Evolutionary conservation across 2,329 filamentous ascomycete genomes (phyloP), one percentile per base, ranked within the genome.

Genomic region (Stemphylium vesicarium): DNA sequence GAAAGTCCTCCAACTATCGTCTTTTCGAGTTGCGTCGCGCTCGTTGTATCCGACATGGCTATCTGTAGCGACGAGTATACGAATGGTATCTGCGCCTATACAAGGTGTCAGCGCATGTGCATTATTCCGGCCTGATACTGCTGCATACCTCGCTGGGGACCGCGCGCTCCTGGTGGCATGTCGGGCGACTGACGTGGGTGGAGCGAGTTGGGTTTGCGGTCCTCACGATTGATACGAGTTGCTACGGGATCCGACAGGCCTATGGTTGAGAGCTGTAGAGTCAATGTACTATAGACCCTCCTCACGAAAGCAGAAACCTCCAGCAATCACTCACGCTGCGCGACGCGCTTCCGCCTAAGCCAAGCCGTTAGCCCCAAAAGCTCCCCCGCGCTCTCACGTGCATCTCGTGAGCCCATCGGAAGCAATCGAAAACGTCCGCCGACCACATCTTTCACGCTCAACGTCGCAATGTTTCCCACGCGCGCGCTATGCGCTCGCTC

Each of bases 41-140:
- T 99, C 95, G 71, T 92, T 91, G 77, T 92, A 98, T 47, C 95
- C 95, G 57, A 99, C 95, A 89, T 99, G 95, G 66, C 96, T 98
- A 75, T 99, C 95, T 13, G 94, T 98, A 35, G 95, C 89, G 56
- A 99, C 84, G 33, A 99, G 87, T 63, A 99, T 95, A 62, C 92
- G 91, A 70, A 99, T 97, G 0, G 92, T 96, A 78, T 99, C 92
- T 65, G 90, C 77, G 47, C 80, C 84, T 83, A 43, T 7, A 24
- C 11, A 15, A 4, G 26, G n/a, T 37, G 50, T 70, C 20, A 70
- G 60, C 20, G 8, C 37, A 12, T 16, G 15, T 37, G 29, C 16
- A 4, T 15, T 16, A 13, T 35, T 26, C 18, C 33, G n/a, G 16
- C 16, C 41, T 7, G 44, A 24, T 37, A 11, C 38, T 41, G n/a